Evolutionary conservation across 441 rosid genomes (phyloP).

Genomic region (Rhodomyrtus psidioides): DNA sequence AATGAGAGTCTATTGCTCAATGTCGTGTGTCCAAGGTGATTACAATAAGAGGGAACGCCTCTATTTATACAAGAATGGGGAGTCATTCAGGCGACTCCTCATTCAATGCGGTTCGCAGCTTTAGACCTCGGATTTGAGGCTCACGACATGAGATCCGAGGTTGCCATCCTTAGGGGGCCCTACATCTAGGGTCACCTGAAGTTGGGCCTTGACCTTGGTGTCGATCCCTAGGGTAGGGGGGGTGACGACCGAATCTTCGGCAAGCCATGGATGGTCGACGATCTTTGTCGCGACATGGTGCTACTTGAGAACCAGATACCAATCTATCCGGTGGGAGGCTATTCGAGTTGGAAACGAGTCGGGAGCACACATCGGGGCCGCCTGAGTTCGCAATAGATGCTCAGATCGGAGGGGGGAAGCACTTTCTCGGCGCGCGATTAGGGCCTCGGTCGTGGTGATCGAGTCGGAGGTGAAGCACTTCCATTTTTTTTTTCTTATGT

Average conservation of each 20-base stretch:
- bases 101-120: not conserved
- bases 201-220: not conserved
- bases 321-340: not conserved
- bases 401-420: not conserved
- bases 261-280: not conserved
- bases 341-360: not conserved
- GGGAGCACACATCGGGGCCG: rapidly evolving
- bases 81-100: no score
- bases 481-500: not conserved
- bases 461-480: not conserved
- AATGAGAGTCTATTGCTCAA: no score
- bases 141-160: not conserved
- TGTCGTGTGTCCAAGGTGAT: no score
- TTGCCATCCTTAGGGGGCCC: not conserved
- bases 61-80: no score
- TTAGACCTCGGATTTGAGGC: not conserved
- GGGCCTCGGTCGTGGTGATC: not conserved
- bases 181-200: not conserved
- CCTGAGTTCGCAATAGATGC: no score
- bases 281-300: not conserved
- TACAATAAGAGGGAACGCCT: no score
- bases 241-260: not conserved
- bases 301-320: constrained; percentile 2
- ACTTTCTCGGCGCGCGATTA: not conserved
- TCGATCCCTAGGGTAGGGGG: not conserved